phyloP scores from a whole-genome alignment of 2,329 filamentous ascomycete genomes.

The Calonectria leucothoes region DNA sequence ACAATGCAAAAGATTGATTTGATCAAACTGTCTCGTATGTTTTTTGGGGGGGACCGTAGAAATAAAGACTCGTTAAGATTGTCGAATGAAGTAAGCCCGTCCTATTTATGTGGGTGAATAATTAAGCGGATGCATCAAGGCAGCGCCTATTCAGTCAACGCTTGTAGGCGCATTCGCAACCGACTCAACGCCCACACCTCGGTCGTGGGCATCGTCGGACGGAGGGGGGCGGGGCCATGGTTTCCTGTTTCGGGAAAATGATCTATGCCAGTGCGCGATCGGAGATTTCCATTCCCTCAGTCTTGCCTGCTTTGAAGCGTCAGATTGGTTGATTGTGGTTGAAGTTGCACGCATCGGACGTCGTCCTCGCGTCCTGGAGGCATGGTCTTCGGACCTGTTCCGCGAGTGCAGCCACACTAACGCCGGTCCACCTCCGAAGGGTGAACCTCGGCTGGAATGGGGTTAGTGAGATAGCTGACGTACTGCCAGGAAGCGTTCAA shows the following conservation, averaged over 20 bases:
- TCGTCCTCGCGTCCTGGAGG: not conserved
- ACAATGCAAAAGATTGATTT: not conserved
- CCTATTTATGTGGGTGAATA: constrained; percentile 4
- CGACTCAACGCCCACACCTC: not conserved
- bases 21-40: too few relatives aligned
- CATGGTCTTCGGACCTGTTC: not conserved
- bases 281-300: not conserved
- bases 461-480: not conserved
- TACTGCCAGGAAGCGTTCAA: not conserved
- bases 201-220: not conserved
- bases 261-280: not conserved
- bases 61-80: not conserved
- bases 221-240: not conserved
- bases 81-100: not conserved
- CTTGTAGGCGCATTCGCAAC: not conserved
- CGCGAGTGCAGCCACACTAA: not conserved
- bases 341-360: not conserved
- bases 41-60: not conserved
- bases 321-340: not conserved
- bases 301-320: not conserved
- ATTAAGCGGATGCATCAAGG: not conserved
- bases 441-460: not conserved
- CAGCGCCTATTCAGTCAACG: not conserved
- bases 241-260: not conserved
- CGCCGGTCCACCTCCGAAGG: not conserved